These are phyloP conservation scores for Paramecium biaurelia DNA, from an alignment of 73 alveolate species.

Conservation along the genomic window DNA sequence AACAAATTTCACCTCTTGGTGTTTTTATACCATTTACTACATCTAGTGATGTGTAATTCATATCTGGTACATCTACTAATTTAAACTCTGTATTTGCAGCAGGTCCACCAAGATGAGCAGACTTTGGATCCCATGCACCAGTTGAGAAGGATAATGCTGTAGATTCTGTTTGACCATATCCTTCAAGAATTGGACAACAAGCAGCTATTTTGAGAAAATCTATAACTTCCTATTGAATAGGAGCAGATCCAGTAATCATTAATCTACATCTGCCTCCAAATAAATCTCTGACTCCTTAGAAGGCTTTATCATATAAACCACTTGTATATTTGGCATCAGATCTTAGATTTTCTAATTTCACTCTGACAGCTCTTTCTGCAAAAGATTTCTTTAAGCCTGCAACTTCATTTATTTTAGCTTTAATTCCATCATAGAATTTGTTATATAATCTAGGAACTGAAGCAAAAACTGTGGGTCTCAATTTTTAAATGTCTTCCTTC, in stretches of 20 bases:
- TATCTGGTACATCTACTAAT: constrained; percentile 91
- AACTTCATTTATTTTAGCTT: constrained; percentile 68
- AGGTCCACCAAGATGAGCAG: constrained; percentile 94
- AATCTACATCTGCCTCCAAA: constrained; percentile 89
- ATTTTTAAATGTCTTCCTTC: constrained; percentile 83
- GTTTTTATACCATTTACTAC: constrained; percentile 67
- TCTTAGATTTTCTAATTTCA: background rate
- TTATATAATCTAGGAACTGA: constrained; percentile 62
- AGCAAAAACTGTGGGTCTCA: constrained; percentile 65
- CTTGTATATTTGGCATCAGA: background rate
- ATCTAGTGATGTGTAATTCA: constrained; percentile 84
- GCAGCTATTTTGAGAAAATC: constrained; percentile 78
- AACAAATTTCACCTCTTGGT: constrained; percentile 96
- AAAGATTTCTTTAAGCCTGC: constrained; percentile 75
- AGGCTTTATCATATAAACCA: constrained; percentile 38
- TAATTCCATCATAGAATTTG: constrained; percentile 81
- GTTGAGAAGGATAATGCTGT: constrained; percentile 77
- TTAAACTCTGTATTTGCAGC: constrained; percentile 80
- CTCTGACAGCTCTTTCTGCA: constrained; percentile 77
- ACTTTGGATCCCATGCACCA: constrained; percentile 66
- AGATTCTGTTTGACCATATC: constrained; percentile 96
- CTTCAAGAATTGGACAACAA: constrained; percentile 80
- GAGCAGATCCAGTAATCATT: constrained; percentile 93
- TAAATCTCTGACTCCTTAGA: constrained; percentile 65
- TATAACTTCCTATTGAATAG: constrained; percentile 83